Evolutionary conservation across 75 land plant genomes (phyloP).

Genomic region (Pinus albicaulis): DNA sequence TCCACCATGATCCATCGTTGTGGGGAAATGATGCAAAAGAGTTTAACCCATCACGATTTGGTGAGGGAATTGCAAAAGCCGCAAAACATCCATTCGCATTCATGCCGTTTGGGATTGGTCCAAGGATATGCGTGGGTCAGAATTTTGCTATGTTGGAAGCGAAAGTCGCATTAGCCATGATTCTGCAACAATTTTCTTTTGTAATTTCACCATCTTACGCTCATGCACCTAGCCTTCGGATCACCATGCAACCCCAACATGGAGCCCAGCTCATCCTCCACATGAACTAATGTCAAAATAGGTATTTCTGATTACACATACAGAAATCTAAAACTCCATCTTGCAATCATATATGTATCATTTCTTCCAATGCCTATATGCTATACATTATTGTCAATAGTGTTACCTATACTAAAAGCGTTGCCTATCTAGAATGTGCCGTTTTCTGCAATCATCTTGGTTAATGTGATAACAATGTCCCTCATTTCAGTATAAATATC

Average conservation of each 20-base stretch:
- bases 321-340: too few relatives aligned
- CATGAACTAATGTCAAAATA: background rate
- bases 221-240: conserved; percentile 30
- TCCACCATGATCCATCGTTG: conserved; percentile 44
- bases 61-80: conserved; percentile 13
- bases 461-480: too few relatives aligned
- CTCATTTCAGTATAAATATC: too few relatives aligned
- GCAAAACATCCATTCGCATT: conserved; percentile 18
- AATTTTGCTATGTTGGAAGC: conserved; percentile 43
- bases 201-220: conserved; percentile 34
- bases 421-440: too few relatives aligned
- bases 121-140: conserved; percentile 45
- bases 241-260: conserved; percentile 30
- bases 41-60: conserved; percentile 59
- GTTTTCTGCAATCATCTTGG: too few relatives aligned
- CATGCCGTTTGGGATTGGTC: conserved; percentile 46
- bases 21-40: conserved; percentile 59
- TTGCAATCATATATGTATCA: too few relatives aligned
- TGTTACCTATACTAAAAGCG: too few relatives aligned
- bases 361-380: too few relatives aligned
- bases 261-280: conserved; percentile 25
- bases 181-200: conserved; percentile 41
- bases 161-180: conserved; percentile 32
- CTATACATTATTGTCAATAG: too few relatives aligned
- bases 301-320: too few relatives aligned